Evolutionary conservation across 176 grass and related monocot species (phyloP).

Genomic region (Tillandsia fasciculata): DNA sequence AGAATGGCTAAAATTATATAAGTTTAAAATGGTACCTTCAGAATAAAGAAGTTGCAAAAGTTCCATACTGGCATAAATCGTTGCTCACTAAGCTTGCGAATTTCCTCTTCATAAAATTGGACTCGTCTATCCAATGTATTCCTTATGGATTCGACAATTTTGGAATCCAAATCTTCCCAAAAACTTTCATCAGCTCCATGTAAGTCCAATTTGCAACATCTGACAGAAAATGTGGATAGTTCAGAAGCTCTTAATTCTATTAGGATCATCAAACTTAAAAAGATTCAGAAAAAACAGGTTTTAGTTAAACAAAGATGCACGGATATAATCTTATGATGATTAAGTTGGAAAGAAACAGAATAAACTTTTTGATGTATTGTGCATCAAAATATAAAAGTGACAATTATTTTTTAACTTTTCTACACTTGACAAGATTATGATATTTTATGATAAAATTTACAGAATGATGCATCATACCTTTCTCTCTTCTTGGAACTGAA

Average conservation of each 20-base stretch:
- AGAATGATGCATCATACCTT: conserved; percentile 37
- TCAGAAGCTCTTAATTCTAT: background rate
- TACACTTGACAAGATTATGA: background rate
- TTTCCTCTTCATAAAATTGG: conserved; percentile 97
- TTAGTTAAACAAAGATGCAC: background rate
- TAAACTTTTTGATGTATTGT: too few relatives aligned
- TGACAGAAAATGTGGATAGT: conserved; percentile 24
- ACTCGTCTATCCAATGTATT: conserved; percentile 86
- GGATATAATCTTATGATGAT: background rate
- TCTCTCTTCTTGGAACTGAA: conserved; percentile 96
- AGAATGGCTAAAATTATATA: background rate
- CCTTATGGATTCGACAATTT: conserved; percentile 86
- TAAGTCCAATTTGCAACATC: conserved; percentile 96
- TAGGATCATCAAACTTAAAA: background rate
- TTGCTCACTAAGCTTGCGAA: conserved; percentile 87
- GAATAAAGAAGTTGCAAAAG: conserved; percentile 99
- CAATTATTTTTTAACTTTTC: background rate
- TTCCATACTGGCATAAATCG: conserved; percentile 88
- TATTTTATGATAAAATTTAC: background rate
- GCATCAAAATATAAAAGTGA: background rate
- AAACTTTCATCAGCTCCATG: conserved; percentile 73
- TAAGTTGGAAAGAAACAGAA: background rate
- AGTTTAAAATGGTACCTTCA: conserved; percentile 55
- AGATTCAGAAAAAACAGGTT: background rate
- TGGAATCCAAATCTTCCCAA: conserved; percentile 92